Evolutionary conservation across 208 protist genomes (phyloP), one percentile per base, ranked within the genome.

Genomic region (Tritrichomonas foetus): DNA sequence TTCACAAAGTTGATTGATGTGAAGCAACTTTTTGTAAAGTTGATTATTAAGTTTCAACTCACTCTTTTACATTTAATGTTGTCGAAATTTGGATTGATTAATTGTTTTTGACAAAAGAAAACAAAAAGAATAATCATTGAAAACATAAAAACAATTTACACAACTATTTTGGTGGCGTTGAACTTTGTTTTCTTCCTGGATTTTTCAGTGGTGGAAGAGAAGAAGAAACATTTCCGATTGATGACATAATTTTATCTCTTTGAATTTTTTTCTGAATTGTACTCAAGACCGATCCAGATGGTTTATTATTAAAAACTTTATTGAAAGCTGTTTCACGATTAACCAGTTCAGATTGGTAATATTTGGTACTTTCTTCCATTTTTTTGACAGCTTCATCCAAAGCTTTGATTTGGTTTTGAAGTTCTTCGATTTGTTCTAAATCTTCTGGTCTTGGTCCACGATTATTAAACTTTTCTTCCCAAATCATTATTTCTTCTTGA

Each of bases 241-340:
- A 30, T 1, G 74, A 82, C 74, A 82, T 82, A 44, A 82, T 16
- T 30, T 82, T 82, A 50, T 82, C 74, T 30, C 74, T 36, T 30
- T 82, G 44, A 25, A 82, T 39, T 50, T 50, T 82, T 1, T 27
- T 49, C 25, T 82, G 74, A 30, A 82, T n/a, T n/a, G 74, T 39
- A 49, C 14, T 47, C 41, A 82, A 50, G 50, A 82, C 74, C n/a
- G 44, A 20, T 53, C 74, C 74, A 27, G 33, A 20, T 39, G 78
- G 78, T 57, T 89, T 89, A 16, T 44, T 53, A 57, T 89, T 89
- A 27, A 89, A 89, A 33, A 89, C 78, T 89, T 89, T 89, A 49
- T 89, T 89, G 30, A 89, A 89, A 57, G 78, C 57, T 20, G 78
- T 89, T 57, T 89, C 78, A 33, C 78, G 27, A 61, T 89, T 89